Evolutionary conservation across 139 green algal species (phyloP).

Genomic region (Pseudopediastrum boryanum): DNA sequence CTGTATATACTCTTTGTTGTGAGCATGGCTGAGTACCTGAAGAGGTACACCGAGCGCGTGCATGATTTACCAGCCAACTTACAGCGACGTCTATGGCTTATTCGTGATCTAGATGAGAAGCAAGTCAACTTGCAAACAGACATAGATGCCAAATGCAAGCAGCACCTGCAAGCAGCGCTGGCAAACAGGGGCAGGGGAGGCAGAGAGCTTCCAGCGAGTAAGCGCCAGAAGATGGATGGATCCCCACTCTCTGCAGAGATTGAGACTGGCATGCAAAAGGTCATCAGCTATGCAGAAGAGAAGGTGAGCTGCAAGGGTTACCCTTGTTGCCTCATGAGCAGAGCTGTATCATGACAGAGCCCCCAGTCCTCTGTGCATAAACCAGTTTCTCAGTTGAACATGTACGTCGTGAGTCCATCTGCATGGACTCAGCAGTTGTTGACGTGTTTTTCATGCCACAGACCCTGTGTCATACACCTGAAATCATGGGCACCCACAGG

Average conservation of each 20-base stretch:
- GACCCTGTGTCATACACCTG: neutral
- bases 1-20: too few species aligned
- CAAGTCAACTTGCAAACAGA: slow-evolving; percentile 46
- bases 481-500: neutral
- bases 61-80: slow-evolving; percentile 67
- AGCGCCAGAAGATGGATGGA: neutral
- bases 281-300: slow-evolving; percentile 57
- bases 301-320: slow-evolving; percentile 30
- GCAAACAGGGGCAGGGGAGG: neutral
- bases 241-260: slow-evolving; percentile 22
- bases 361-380: neutral
- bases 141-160: slow-evolving; percentile 53
- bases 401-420: neutral
- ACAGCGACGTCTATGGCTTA: slow-evolving; percentile 58
- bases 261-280: slow-evolving; percentile 44
- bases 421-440: too few species aligned
- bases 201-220: neutral
- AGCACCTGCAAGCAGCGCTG: slow-evolving; percentile 7
- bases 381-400: neutral
- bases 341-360: neutral
- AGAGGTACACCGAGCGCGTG: slow-evolving; percentile 59
- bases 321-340: neutral
- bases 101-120: slow-evolving; percentile 71
- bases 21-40: slow-evolving; percentile 56
- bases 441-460: neutral